Evolutionary conservation across 306 rosid genomes (phyloP).

Genomic region (barrel medic (Medicago truncatula)): MtrunA17r5.0-ANR NC_053045.1:59714501-59715000

Average conservation of each 20-base stretch:
- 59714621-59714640: constrained; percentile 13
- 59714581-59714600: neutral
- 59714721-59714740: constrained; percentile 33
- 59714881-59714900: neutral
- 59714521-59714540: constrained; percentile 9
- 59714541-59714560: constrained; percentile 34
- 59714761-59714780: constrained; percentile 21
- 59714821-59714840: constrained; percentile 13
- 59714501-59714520: constrained; percentile 4
- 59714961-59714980: neutral
- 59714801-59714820: constrained; percentile 20
- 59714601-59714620: constrained; percentile 8
- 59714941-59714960: constrained; percentile 32
- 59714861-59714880: constrained; percentile 41
- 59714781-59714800: constrained; percentile 21
- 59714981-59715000: constrained; percentile 33
- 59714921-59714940: constrained; percentile 39
- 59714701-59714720: constrained; percentile 27
- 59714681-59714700: constrained; percentile 24
- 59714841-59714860: constrained; percentile 34
- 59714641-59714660: constrained; percentile 10
- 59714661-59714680: constrained; percentile 1
- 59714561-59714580: constrained; percentile 1
- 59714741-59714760: constrained; percentile 14
- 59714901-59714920: constrained; percentile 15